phyloP scores from a whole-genome alignment of 768 basidiomycete species.

The Clitopilus hobsonii region DNA sequence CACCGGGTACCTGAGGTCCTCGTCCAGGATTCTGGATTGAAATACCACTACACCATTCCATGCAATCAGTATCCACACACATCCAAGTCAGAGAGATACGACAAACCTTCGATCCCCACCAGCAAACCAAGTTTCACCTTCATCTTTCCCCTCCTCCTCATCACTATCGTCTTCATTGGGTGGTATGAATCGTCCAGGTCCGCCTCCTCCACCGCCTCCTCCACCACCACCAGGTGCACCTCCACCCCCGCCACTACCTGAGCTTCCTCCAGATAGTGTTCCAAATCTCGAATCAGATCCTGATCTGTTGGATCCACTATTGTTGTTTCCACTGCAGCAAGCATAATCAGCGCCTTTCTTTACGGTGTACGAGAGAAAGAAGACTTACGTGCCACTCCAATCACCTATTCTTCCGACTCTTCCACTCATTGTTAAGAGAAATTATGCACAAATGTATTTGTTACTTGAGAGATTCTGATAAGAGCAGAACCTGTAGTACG shows the following conservation, averaged over 20 bases:
- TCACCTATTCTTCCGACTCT: conserved; percentile 52
- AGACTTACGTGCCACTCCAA: conserved; percentile 26
- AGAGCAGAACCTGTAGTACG: background rate
- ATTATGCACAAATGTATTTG: background rate
- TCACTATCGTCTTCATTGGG: conserved; percentile 48
- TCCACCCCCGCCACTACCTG: conserved; percentile 4
- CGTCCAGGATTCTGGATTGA: conserved; percentile 82
- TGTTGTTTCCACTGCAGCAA: background rate
- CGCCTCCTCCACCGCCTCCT: conserved; percentile 5
- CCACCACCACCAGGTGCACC: background rate
- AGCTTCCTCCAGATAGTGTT: background rate
- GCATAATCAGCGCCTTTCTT: background rate
- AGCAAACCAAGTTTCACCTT: conserved; percentile 75
- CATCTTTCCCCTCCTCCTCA: conserved; percentile 42
- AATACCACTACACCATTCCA: conserved; percentile 62
- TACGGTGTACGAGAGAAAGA: background rate
- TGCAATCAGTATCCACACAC: background rate
- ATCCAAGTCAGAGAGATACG: background rate
- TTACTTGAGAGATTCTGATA: background rate
- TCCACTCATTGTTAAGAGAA: conserved; percentile 9
- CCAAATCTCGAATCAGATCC: background rate
- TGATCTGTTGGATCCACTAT: background rate
- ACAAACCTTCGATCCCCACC: conserved; percentile 90
- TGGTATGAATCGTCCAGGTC: conserved; percentile 8
- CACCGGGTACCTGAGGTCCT: conserved; percentile 41